These are phyloP conservation scores for Agroathelia rolfsii DNA, from an alignment of 1,284 basidiomycete species.

Conservation along the genomic window DNA sequence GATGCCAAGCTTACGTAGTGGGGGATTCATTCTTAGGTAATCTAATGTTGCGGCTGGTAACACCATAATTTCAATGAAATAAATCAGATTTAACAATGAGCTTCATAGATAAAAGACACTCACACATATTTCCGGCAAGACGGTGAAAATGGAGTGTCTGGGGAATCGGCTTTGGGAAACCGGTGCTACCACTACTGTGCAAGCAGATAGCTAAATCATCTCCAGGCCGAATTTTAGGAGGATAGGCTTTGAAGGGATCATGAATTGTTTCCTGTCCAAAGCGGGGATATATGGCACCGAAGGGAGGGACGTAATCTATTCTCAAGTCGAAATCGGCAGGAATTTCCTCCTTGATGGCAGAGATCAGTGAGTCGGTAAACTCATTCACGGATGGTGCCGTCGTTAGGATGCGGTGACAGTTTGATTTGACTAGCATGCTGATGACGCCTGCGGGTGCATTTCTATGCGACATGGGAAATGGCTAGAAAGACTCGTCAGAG, in stretches of 20 bases:
- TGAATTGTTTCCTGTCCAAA: constrained; percentile 16
- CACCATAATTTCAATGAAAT: too few species aligned
- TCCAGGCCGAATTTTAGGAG: constrained; percentile 12
- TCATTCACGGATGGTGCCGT: constrained; percentile 15
- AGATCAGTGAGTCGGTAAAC: constrained; percentile 19
- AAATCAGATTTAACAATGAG: too few species aligned
- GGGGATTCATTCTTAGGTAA: too few species aligned
- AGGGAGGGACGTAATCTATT: constrained; percentile 21
- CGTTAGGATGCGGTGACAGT: constrained; percentile 22
- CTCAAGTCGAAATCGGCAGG: constrained; percentile 9
- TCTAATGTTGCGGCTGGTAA: too few species aligned
- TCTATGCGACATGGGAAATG: constrained; percentile 24
- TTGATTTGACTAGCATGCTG: constrained; percentile 19
- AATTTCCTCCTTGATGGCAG: constrained; percentile 12
- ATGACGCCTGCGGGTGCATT: constrained; percentile 22
- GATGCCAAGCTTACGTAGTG: neutral
- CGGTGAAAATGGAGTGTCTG: too few species aligned
- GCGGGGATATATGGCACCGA: constrained; percentile 20
- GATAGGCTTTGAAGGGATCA: constrained; percentile 16
- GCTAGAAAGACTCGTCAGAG: too few species aligned
- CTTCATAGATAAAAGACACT: too few species aligned
- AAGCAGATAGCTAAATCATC: constrained; percentile 15
- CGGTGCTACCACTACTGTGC: constrained; percentile 20
- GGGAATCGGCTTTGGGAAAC: constrained; percentile 20
- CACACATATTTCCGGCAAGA: too few species aligned